phyloP scores from a whole-genome alignment of 2,329 filamentous ascomycete species.

The Aquanectria penicillioides region DNA sequence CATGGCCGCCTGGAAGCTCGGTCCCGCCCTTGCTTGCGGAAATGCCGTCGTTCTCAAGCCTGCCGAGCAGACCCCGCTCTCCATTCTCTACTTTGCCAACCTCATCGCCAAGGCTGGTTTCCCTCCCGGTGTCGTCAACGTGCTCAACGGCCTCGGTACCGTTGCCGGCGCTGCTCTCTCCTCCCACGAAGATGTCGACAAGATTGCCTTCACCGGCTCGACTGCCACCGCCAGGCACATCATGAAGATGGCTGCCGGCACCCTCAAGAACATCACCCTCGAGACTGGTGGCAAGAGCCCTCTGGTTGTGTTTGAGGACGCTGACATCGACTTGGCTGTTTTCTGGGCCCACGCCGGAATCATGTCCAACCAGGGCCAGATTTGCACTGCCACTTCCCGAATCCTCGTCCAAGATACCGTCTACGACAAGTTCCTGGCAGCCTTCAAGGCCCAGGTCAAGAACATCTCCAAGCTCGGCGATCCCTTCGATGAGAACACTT shows the following conservation, averaged over 20 bases:
- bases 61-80: neutral
- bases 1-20: constrained; percentile 74
- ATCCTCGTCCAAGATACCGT: constrained; percentile 71
- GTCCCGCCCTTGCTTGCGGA: constrained; percentile 73
- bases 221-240: constrained; percentile 77
- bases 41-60: constrained; percentile 71
- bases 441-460: constrained; percentile 69
- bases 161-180: constrained; percentile 75
- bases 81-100: constrained; percentile 46
- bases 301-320: constrained; percentile 71
- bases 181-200: constrained; percentile 75
- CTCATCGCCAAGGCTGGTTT: constrained; percentile 79
- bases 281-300: constrained; percentile 75
- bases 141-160: constrained; percentile 75
- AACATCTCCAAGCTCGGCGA: constrained; percentile 73
- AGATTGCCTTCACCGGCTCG: constrained; percentile 82
- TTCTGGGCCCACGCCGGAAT: constrained; percentile 64
- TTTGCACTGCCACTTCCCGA: constrained; percentile 74
- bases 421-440: constrained; percentile 70
- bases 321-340: constrained; percentile 73
- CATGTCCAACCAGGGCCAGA: constrained; percentile 71
- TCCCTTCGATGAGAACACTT: constrained; percentile 74
- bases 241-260: constrained; percentile 77
- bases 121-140: constrained; percentile 80
- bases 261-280: constrained; percentile 72